Evolutionary conservation across 148 eudicot species (phyloP).

Genomic region (Cornus florida): DNA sequence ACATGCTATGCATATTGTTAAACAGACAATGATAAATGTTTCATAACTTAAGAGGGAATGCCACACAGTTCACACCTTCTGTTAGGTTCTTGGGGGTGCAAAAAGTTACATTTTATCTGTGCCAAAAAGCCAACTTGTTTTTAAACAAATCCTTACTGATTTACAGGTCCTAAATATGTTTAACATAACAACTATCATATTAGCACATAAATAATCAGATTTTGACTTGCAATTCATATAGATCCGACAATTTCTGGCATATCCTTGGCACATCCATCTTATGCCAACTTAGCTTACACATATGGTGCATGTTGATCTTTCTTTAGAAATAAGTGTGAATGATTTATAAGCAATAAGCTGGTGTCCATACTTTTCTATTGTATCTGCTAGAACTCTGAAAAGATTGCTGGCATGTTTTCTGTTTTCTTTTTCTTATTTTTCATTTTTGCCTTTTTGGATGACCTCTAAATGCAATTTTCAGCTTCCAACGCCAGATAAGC

Average conservation of each 20-base stretch:
- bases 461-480: conserved; percentile 23
- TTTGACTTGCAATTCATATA: neutral
- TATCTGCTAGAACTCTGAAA: neutral
- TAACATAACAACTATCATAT: neutral
- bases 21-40: no score
- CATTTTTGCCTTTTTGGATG: neutral
- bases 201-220: neutral
- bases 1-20: no score
- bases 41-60: neutral
- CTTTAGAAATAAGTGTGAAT: neutral
- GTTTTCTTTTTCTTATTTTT: neutral
- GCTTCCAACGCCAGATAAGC: conserved; percentile 83
- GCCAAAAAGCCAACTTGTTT: neutral
- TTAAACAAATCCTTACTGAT: no score
- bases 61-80: neutral
- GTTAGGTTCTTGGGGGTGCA: neutral
- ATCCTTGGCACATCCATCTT: neutral
- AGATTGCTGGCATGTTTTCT: neutral
- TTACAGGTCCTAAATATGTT: neutral
- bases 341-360: neutral
- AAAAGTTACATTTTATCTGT: neutral
- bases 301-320: neutral
- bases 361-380: neutral
- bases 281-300: neutral
- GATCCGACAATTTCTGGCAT: neutral